Evolutionary conservation across 1,284 basidiomycete species (phyloP).

Genomic region (Ceratobasidium sp.): DNA sequence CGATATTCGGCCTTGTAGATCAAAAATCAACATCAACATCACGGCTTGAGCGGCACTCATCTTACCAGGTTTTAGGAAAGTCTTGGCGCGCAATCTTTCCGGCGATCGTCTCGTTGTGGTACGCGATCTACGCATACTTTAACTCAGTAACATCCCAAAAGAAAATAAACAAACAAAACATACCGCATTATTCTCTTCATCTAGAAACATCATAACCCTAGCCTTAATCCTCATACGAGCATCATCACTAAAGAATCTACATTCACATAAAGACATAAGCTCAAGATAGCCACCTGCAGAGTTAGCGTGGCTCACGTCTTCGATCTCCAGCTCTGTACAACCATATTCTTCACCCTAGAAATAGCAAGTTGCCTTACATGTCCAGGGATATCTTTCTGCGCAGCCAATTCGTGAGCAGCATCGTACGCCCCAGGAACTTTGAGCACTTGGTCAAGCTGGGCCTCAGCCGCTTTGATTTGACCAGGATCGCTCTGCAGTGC

Average conservation of each 20-base stretch:
- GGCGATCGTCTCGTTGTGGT: conserved; percentile 77
- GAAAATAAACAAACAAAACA: conserved; percentile 30
- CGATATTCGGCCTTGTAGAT: conserved; percentile 69
- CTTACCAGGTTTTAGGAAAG: conserved; percentile 75
- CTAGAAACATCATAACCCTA: conserved; percentile 72
- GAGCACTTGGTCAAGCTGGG: conserved; percentile 30
- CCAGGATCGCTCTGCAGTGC: conserved; percentile 8
- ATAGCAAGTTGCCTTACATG: conserved; percentile 74
- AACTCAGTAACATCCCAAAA: conserved; percentile 36
- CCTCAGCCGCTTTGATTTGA: conserved; percentile 37
- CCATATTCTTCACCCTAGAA: conserved; percentile 85
- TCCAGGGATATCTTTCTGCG: conserved; percentile 29
- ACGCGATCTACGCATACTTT: conserved; percentile 68
- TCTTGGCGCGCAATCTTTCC: conserved; percentile 79
- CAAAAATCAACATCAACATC: conserved; percentile 27
- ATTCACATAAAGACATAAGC: conserved; percentile 13
- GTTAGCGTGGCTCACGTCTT: conserved; percentile 44
- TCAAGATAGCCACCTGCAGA: not conserved
- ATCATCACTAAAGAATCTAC: conserved; percentile 67
- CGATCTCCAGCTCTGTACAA: conserved; percentile 73
- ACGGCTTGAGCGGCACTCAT: conserved; percentile 45
- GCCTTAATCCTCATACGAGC: conserved; percentile 70
- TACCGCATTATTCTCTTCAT: conserved; percentile 81
- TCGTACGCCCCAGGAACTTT: conserved; percentile 38
- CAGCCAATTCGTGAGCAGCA: conserved; percentile 30